Base-by-base conservation (phyloP, 1,139 yeast species). In the Hyphopichia buzzinii region DNA sequence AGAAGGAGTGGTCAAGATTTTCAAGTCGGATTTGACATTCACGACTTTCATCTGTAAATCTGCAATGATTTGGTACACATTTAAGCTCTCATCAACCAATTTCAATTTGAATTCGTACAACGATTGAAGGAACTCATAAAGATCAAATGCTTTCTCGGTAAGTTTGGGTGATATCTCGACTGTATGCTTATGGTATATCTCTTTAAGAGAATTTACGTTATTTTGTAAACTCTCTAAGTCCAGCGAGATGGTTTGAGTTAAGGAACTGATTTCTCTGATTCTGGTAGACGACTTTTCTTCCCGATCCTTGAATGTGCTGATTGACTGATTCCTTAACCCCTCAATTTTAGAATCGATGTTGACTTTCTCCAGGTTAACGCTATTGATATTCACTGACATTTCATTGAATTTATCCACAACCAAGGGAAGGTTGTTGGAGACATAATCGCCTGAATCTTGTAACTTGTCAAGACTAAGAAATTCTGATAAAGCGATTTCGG, bases 1-100 rank as follows among this genome's bases (percentile, higher is more conserved):
- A 13, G 29, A 14, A 5, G 47, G 39, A 22, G 37, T 27, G 2
- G 57, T 50, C 17, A 61, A 39, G 0, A 33, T 29, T 37, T 55
- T 64, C 32, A 68, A 45, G 12, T 59, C 63, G n/a, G 45, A 47
- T 31, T 62, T 66, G 11, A 69, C 48, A 17, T 46, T 47, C 3
- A 72, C 76, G 51, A 65, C 61, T 31, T 54, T 54, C 70, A 67
- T 61, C 45, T 72, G 77, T 25, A 67, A 44, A 26, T 44, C 43
- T 2, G 76, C 75, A 15, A 71, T 62, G 7, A 40, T 51, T 33
- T 53, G 54, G 42, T 64, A 69, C 0, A 68, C 48, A 3, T 31
- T 24, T 12, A 58, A 48, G 39, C 64, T 55, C 11, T 57, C 53
- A 4, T 37, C 36, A 4, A 52, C 36, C 15, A 70, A 45, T n/a